Evolutionary conservation across 2,329 filamentous ascomycete genomes (phyloP), one percentile per base, ranked within the genome.

Genomic region (Calonectria ilicicola): DNA sequence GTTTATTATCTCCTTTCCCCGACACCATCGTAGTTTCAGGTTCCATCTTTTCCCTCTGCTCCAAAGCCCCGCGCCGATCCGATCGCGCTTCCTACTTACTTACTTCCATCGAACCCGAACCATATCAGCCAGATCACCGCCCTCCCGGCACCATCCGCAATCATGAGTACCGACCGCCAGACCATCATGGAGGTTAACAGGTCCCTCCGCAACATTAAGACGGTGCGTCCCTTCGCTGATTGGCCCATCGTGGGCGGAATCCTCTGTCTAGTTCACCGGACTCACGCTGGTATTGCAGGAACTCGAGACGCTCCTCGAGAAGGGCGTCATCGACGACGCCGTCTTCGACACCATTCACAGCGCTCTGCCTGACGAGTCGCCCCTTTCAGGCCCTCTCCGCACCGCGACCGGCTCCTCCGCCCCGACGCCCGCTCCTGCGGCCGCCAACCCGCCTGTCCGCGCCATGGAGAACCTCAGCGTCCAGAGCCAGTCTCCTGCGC

Each of bases 231-330:
- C 44, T n/a, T 42, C 15, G 23, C 8, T 38, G 21, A 60, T 60
- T 60, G 53, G 53, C 10, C 46, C 44, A 38, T 38, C 17, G 21
- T n/a, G n/a, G n/a, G n/a, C n/a, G n/a, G n/a, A n/a, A n/a, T n/a
- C n/a, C n/a, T 21, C 23, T 35, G 26, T 27, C 21, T 32, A 21
- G 21, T 17, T 8, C n/a, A 35, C 38, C 10, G 3, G 29, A 38
- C 70, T 79, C 32, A 80, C 58, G 17, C 27, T n/a, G n/a, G 14
- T 9, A 6, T 8, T 60, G 4, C 0, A 98, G 96, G 96, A 98
- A 87, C 93, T 98, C 73, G 95, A 98, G 84, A 94, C 92, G 78
- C 94, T 98, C 73, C 91, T 95, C 77, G 96, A 98, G 83, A 91
- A 93, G 80, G 93, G 93, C 77, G 89, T 96, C 81, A 94, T 98